A percentile compares a stretch with the other conserved stretches of the same genome.
Conservation (phyloP, 2,329 filamentous ascomycete genomes). For the Drechslerella dactyloides region DNA sequence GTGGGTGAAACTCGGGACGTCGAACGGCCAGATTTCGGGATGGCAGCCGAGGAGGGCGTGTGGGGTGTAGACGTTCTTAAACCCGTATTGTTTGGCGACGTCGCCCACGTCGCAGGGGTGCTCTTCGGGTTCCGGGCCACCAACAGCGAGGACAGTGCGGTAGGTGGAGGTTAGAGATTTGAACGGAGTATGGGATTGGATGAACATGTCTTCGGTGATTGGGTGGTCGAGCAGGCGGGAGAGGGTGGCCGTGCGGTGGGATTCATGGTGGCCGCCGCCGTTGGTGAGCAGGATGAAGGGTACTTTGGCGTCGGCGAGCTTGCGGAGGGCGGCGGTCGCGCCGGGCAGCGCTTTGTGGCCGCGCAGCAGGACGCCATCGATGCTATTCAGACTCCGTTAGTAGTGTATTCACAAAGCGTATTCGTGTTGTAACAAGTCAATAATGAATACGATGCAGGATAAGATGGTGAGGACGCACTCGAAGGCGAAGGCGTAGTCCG, state of each 20-base stretch:
- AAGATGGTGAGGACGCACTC: conserved; percentile 59
- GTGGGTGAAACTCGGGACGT: conserved; percentile 27
- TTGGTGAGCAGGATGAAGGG: conserved; percentile 96
- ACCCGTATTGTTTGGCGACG: conserved; percentile 16
- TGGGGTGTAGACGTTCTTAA: conserved; percentile 41
- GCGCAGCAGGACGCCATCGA: conserved; percentile 94
- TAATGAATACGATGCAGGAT: conserved; percentile 55
- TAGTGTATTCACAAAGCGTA: too few relatives aligned
- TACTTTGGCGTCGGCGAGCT: conserved; percentile 75
- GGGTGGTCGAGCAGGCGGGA: conserved; percentile 69
- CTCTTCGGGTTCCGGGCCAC: conserved; percentile 64
- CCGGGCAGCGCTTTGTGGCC: conserved; percentile 78
- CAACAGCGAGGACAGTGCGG: conserved; percentile 75
- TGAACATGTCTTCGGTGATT: conserved; percentile 72
- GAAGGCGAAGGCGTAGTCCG: conserved; percentile 65
- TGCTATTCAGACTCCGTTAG: conserved; percentile 61
- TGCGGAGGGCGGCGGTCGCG: conserved; percentile 74
- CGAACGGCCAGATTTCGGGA: conserved; percentile 48
- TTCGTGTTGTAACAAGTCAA: too few relatives aligned
- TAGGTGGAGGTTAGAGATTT: conserved; percentile 68
- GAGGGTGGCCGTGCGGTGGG: conserved; percentile 73
- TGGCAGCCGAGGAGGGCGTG: conserved; percentile 36
- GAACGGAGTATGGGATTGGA: conserved; percentile 92
- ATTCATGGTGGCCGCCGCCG: conserved; percentile 85
- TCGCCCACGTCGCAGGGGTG: too few relatives aligned